Percentiles rank a stretch among this genome's conserved stretches.
These are phyloP conservation scores for Puccinia novopanici DNA, from an alignment of 1,284 basidiomycete species.

Conservation along the genomic window DNA sequence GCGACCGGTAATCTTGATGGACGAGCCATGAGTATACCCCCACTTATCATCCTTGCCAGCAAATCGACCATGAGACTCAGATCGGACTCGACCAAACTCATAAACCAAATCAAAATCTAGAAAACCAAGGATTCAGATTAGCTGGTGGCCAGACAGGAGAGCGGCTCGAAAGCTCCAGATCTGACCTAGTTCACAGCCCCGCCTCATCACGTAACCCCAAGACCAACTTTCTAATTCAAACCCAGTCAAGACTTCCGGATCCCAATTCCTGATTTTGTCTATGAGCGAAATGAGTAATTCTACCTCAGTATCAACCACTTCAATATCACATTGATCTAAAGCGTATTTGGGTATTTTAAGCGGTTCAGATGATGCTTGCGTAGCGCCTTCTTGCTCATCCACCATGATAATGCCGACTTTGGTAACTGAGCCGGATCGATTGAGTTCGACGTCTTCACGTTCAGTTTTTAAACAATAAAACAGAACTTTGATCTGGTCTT, in stretches of 20 bases:
- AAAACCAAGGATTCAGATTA: conserved; percentile 28
- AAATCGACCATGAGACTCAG: conserved; percentile 62
- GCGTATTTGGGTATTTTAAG: conserved; percentile 52
- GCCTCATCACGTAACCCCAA: conserved; percentile 85
- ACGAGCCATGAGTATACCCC: conserved; percentile 74
- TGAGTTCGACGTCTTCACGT: conserved; percentile 61
- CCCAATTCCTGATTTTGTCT: conserved; percentile 74
- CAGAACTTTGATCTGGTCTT: conserved; percentile 72
- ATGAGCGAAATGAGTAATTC: conserved; percentile 78
- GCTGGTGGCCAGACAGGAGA: not conserved
- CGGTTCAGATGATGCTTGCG: not conserved
- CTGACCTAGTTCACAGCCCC: conserved; percentile 62
- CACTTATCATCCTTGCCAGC: conserved; percentile 67
- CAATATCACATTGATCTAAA: conserved; percentile 59
- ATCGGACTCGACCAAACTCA: conserved; percentile 59
- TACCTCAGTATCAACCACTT: conserved; percentile 71
- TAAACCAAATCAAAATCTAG: conserved; percentile 59
- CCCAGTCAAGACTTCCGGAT: conserved; percentile 87
- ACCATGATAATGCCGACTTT: conserved; percentile 69
- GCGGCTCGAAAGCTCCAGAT: not conserved
- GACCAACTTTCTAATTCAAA: conserved; percentile 87
- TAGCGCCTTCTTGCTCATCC: conserved; percentile 50
- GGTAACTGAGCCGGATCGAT: conserved; percentile 60
- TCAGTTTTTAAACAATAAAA: conserved; percentile 72
- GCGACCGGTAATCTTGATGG: conserved; percentile 79